Evolutionary conservation across 108 stramenopile species (phyloP).

Genomic region (Epipyxis sp.): DNA sequence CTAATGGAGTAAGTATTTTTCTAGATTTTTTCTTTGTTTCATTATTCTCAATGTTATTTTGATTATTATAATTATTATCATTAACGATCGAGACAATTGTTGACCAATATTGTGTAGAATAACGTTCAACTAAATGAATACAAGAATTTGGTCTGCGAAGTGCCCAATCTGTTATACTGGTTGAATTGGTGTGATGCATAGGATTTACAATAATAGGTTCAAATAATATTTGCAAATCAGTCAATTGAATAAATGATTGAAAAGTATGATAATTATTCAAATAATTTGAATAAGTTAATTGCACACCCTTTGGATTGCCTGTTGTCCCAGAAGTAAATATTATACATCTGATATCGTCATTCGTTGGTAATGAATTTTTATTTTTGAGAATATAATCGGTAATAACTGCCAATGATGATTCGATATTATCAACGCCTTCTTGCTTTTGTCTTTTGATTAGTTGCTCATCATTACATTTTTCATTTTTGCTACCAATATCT

Average conservation of each 20-base stretch:
- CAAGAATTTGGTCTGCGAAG: constrained; percentile 6
- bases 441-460: background rate
- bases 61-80: too few relatives aligned
- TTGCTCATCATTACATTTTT: constrained; percentile 2
- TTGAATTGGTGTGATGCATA: constrained; percentile 41
- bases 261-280: constrained; percentile 33
- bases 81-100: too few relatives aligned
- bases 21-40: too few relatives aligned
- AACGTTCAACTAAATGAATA: constrained; percentile 34
- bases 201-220: constrained; percentile 27
- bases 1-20: constrained; percentile 35
- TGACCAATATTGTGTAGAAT: constrained; percentile 35
- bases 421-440: background rate
- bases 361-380: background rate
- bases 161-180: constrained; percentile 37
- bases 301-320: constrained; percentile 40
- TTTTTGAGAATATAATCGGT: background rate
- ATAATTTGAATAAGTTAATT: constrained; percentile 33
- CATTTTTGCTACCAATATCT: background rate
- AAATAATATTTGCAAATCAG: background rate
- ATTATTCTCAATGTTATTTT: too few relatives aligned
- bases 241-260: constrained; percentile 23
- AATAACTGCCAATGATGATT: too few relatives aligned
- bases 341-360: constrained; percentile 23
- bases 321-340: constrained; percentile 43